Conservation (phyloP, 202 grass and related monocot species). For the Elaeis oleifera region DNA sequence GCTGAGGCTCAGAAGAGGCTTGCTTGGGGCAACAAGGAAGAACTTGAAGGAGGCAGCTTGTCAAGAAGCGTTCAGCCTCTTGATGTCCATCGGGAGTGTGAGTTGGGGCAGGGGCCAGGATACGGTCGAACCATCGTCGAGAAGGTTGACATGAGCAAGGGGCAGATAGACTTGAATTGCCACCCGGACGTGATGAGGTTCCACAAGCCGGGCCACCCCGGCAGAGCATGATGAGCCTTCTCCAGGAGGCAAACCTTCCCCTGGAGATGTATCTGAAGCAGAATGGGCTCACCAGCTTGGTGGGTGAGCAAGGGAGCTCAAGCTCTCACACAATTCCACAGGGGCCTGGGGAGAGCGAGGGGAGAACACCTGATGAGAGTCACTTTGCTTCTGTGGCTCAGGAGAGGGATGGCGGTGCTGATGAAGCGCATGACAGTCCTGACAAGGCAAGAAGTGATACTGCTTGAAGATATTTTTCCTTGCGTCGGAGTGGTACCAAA, state of each 20-base stretch:
- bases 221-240: constrained; percentile 1
- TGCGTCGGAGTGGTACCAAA: too few species aligned
- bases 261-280: not conserved
- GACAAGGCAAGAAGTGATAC: constrained; percentile 32
- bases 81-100: constrained; percentile 31
- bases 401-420: constrained; percentile 32
- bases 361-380: constrained; percentile 47
- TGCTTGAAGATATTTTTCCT: constrained; percentile 22
- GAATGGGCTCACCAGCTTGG: constrained; percentile 27
- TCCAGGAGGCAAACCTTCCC: not conserved
- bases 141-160: not conserved
- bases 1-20: constrained; percentile 77
- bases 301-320: constrained; percentile 56
- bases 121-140: constrained; percentile 1
- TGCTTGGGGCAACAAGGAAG: constrained; percentile 57
- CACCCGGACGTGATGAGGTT: not conserved
- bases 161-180: not conserved
- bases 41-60: constrained; percentile 55
- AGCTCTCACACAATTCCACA: constrained; percentile 21
- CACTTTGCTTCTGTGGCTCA: constrained; percentile 22
- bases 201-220: not conserved
- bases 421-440: constrained; percentile 32
- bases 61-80: constrained; percentile 39
- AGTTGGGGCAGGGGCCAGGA: not conserved
- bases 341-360: constrained; percentile 44